These are phyloP conservation scores for Amaranthus tricolor DNA, from an alignment of 179 eudicot species.

Conservation along the genomic window DNA sequence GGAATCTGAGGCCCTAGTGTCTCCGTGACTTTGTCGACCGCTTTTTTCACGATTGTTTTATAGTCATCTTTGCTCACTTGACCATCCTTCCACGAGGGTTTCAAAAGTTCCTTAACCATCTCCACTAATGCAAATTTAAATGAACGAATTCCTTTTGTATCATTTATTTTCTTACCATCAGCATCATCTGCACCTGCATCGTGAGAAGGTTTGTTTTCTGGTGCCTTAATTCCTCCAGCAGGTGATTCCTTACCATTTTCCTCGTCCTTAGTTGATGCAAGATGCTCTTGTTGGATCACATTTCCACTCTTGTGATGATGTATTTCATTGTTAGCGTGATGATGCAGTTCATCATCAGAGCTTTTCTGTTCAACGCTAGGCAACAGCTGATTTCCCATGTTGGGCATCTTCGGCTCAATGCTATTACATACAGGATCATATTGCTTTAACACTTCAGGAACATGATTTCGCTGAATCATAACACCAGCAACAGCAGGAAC, in stretches of 20 bases:
- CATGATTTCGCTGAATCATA: conserved; percentile 28
- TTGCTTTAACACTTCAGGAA: conserved; percentile 28
- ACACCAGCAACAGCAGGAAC: conserved; percentile 26
- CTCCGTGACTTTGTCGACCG: conserved; percentile 74
- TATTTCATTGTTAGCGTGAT: conserved; percentile 12
- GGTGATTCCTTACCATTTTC: conserved; percentile 23
- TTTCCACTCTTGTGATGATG: conserved; percentile 13
- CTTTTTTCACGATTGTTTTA: conserved; percentile 79
- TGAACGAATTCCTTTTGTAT: conserved; percentile 59
- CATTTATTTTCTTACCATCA: conserved; percentile 50
- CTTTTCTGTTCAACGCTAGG: conserved; percentile 25
- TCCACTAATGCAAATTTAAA: conserved; percentile 80
- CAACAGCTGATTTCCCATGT: conserved; percentile 11
- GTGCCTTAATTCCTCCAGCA: conserved; percentile 21
- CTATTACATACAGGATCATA: conserved; percentile 36
- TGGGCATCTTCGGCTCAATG: conserved; percentile 24
- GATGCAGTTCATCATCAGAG: conserved; percentile 17
- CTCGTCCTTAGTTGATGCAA: conserved; percentile 21
- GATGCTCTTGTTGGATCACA: conserved; percentile 22
- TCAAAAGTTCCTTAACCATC: conserved; percentile 77
- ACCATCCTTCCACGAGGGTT: conserved; percentile 90
- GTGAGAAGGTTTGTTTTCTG: conserved; percentile 32
- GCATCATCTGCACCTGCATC: conserved; percentile 38
- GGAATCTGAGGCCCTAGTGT: conserved; percentile 63
- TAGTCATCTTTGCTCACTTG: conserved; percentile 71